phyloP scores from a whole-genome alignment of 2,329 filamentous ascomycete species.

The Apiospora marii region DNA sequence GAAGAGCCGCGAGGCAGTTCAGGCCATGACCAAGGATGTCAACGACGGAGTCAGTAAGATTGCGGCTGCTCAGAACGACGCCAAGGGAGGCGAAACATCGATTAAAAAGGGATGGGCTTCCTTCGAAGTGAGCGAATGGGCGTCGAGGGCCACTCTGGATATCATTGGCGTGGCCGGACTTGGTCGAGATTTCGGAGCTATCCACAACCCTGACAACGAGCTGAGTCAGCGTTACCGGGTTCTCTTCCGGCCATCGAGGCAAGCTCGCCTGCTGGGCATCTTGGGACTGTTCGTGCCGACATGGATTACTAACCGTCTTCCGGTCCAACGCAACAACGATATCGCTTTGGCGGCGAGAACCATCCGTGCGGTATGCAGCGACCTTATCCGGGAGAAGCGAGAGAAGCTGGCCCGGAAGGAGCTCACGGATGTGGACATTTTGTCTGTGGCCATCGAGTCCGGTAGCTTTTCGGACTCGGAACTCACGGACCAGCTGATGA shows the following conservation, averaged over 20 bases:
- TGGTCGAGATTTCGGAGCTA: conserved; percentile 73
- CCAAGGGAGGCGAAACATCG: conserved; percentile 38
- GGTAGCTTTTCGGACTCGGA: conserved; percentile 49
- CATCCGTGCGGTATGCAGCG: conserved; percentile 71
- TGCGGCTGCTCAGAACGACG: conserved; percentile 27
- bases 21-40: conserved; percentile 65
- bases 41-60: background rate
- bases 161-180: conserved; percentile 79
- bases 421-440: conserved; percentile 45
- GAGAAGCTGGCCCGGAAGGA: conserved; percentile 56
- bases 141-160: conserved; percentile 73
- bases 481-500: conserved; percentile 50
- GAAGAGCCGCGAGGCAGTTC: conserved; percentile 74
- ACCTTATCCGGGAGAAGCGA: conserved; percentile 76
- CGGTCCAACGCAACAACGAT: conserved; percentile 74
- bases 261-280: conserved; percentile 64
- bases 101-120: conserved; percentile 46
- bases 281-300: conserved; percentile 68
- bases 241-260: conserved; percentile 61
- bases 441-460: conserved; percentile 47
- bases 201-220: conserved; percentile 65
- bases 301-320: conserved; percentile 68
- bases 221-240: conserved; percentile 65
- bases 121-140: conserved; percentile 69
- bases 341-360: conserved; percentile 61